These are phyloP conservation scores for Neoascochyta sp. DNA, from an alignment of 2,329 filamentous ascomycete genomes.

Conservation along the genomic window DNA sequence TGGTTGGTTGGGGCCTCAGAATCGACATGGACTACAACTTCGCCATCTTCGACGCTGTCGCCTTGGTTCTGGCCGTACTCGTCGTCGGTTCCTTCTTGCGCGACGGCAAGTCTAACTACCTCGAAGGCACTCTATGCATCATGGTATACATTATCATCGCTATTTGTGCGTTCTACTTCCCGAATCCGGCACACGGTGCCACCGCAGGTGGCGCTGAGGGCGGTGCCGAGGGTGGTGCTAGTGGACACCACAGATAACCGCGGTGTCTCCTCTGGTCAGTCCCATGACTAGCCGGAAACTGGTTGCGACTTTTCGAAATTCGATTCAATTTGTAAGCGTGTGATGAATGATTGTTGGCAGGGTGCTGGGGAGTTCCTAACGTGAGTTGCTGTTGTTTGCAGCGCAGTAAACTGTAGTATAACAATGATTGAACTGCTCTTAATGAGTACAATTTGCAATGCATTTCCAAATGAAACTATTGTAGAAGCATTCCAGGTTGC, in stretches of 20 bases:
- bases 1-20: slow-evolving; percentile 75
- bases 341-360: no score
- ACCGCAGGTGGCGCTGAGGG: slow-evolving; percentile 12
- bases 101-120: slow-evolving; percentile 85
- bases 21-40: slow-evolving; percentile 75
- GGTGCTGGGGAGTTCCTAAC: no score
- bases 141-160: slow-evolving; percentile 64
- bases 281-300: no score
- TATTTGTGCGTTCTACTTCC: slow-evolving; percentile 60
- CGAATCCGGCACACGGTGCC: slow-evolving; percentile 42
- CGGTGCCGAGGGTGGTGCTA: slow-evolving; percentile 3
- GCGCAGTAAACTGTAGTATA: no score
- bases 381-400: no score
- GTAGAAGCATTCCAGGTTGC: no score
- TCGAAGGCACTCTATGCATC: slow-evolving; percentile 79
- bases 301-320: no score
- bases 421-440: no score
- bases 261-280: neutral
- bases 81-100: slow-evolving; percentile 84
- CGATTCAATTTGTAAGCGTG: slow-evolving; percentile 3
- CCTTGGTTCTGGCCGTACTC: slow-evolving; percentile 78
- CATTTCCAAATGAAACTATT: no score
- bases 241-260: no score
- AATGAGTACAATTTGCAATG: no score
- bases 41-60: slow-evolving; percentile 78